Conservation (phyloP, 2,329 filamentous ascomycete genomes). For the Pestalotiopsis sp. region DNA sequence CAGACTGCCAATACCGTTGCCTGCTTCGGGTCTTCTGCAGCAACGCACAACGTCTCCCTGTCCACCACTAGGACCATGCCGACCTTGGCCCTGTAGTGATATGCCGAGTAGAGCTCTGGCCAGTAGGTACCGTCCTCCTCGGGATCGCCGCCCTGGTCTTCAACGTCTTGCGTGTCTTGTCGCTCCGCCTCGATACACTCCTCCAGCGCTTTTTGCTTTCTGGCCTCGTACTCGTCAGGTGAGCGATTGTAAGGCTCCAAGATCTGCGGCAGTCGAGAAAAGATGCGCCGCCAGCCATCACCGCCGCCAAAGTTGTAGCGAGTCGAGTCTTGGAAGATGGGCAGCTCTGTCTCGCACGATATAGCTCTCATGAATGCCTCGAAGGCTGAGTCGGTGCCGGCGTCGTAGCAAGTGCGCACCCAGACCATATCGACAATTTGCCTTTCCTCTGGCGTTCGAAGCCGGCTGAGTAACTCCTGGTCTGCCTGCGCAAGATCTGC, state of each 20-base stretch:
- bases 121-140: background rate
- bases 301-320: background rate
- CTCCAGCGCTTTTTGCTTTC: background rate
- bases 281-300: background rate
- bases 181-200: background rate
- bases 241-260: background rate
- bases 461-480: background rate
- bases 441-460: background rate
- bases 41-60: background rate
- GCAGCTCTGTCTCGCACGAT: background rate
- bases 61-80: background rate
- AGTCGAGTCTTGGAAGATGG: background rate
- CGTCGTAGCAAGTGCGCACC: background rate
- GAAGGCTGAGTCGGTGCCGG: background rate
- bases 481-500: background rate
- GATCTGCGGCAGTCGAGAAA: background rate
- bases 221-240: background rate
- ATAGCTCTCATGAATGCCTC: background rate
- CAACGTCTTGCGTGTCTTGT: background rate
- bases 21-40: background rate
- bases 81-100: background rate
- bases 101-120: background rate
- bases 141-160: background rate
- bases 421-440: background rate
- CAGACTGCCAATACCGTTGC: background rate